Evolutionary conservation across 257 asterid genomes (phyloP).

Genomic region (Jacaranda mimosifolia): DNA sequence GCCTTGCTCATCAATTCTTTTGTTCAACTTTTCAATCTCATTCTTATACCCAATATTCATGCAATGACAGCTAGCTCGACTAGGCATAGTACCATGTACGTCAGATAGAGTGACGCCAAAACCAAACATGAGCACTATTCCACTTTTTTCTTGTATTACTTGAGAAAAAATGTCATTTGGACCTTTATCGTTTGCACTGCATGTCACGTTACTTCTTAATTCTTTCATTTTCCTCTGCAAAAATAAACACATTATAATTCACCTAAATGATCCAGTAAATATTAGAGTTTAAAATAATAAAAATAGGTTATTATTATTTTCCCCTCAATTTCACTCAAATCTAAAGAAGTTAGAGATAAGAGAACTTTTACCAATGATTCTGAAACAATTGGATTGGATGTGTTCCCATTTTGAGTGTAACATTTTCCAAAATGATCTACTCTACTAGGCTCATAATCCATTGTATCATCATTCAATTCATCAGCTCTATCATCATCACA

Average conservation of each 20-base stretch:
- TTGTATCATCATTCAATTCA: background rate
- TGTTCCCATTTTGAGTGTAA: background rate
- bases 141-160: background rate
- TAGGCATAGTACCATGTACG: background rate
- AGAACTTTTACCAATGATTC: background rate
- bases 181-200: background rate
- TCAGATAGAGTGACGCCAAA: background rate
- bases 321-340: too few relatives aligned
- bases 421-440: background rate
- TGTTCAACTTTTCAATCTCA: background rate
- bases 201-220: background rate
- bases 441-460: background rate
- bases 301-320: too few relatives aligned
- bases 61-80: background rate
- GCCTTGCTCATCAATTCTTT: background rate
- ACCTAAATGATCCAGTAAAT: background rate
- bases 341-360: background rate
- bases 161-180: background rate
- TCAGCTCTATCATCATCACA: background rate
- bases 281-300: too few relatives aligned
- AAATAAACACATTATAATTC: too few relatives aligned
- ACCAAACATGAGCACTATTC: too few relatives aligned
- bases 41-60: background rate
- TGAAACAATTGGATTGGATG: background rate
- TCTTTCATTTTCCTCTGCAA: background rate